Percentiles rank a stretch among this genome's conserved stretches.
phyloP scores from a whole-genome alignment of 331 rosid genomes.

The Quercus phellos region DNA sequence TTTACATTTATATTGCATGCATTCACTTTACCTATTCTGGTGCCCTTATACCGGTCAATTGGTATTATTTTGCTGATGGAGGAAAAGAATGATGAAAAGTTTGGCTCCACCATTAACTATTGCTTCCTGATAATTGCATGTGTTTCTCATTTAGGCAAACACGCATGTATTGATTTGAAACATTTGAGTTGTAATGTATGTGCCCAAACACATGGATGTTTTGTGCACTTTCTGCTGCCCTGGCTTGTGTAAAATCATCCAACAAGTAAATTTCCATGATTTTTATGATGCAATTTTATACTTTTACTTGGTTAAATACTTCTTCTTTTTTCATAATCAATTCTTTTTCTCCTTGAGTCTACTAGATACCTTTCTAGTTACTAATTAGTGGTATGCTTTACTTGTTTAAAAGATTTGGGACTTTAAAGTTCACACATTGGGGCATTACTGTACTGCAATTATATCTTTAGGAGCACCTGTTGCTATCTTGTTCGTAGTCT shows the following conservation, averaged over 20 bases:
- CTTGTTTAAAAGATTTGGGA: not conserved
- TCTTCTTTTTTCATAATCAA: not conserved
- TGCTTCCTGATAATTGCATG: not conserved
- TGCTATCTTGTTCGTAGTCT: conserved; percentile 4
- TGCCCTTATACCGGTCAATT: not conserved
- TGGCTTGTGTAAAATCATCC: no score
- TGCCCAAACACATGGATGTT: not conserved
- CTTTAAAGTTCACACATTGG: not conserved
- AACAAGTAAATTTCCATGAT: no score
- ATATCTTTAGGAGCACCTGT: conserved; percentile 12
- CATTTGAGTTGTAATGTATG: not conserved
- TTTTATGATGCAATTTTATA: no score
- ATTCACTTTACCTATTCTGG: not conserved
- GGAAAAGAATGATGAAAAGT: not conserved
- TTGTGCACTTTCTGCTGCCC: no score
- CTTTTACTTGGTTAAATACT: no score
- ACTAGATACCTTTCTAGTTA: not conserved
- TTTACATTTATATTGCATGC: not conserved
- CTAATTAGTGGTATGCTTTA: not conserved
- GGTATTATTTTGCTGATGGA: not conserved
- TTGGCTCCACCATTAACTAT: not conserved
- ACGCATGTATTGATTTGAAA: not conserved
- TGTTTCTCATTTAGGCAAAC: not conserved
- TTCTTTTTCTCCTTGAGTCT: not conserved
- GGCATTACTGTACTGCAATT: not conserved